Conservation (phyloP, 2,329 filamentous ascomycete genomes). For the Arthrobotrys megalospora region DNA sequence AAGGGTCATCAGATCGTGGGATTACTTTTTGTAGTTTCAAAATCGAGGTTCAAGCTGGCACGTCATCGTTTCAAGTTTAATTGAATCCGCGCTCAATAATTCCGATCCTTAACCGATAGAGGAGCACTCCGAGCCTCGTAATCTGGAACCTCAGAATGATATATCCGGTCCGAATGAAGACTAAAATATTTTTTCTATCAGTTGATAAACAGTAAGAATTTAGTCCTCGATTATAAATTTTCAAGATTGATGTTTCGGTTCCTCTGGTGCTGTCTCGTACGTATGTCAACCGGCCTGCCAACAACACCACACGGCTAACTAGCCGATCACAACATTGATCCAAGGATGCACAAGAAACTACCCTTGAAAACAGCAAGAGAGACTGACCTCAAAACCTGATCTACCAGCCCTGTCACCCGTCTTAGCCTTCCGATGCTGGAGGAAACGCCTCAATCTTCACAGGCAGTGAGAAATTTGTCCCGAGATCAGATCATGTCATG, state of each 20-base stretch:
- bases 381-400: constrained; percentile 39
- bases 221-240: constrained; percentile 27
- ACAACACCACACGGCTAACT: constrained; percentile 14
- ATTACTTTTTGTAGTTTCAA: constrained; percentile 44
- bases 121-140: constrained; percentile 13
- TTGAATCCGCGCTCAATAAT: constrained; percentile 41
- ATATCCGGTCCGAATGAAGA: constrained; percentile 3
- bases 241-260: not conserved
- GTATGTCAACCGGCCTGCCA: constrained; percentile 38
- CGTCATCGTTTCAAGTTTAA: constrained; percentile 61
- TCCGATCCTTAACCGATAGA: constrained; percentile 37
- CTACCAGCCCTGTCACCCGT: constrained; percentile 11
- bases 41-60: constrained; percentile 47
- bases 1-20: constrained; percentile 36
- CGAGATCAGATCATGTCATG: constrained; percentile 42
- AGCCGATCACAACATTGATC: constrained; percentile 21
- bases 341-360: constrained; percentile 18
- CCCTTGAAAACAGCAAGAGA: constrained; percentile 37
- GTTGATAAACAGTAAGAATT: not conserved
- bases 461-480: constrained; percentile 32
- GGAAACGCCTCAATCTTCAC: constrained; percentile 34
- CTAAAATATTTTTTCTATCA: constrained; percentile 14
- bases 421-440: constrained; percentile 16
- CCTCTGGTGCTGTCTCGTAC: constrained; percentile 23
- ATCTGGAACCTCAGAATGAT: constrained; percentile 17